Evolutionary conservation across 1,284 basidiomycete species (phyloP), one percentile per base, ranked within the genome.

Genomic region (Pascua sp.): DNA sequence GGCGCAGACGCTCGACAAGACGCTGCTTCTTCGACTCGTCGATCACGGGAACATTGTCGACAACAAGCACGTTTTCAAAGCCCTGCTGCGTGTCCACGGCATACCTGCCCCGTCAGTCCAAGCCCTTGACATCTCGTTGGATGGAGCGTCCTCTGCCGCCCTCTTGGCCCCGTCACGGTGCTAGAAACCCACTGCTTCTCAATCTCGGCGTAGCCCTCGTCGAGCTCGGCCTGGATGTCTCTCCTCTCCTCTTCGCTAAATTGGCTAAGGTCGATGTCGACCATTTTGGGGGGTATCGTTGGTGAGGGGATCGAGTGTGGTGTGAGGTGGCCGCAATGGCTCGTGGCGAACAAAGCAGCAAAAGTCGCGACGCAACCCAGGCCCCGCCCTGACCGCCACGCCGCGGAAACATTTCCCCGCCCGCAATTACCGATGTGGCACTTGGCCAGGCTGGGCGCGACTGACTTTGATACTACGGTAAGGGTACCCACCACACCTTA

Each of bases 131-230:
- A 7, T 42, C n/a, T 42, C 39, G 17, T 15, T 32, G 17, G n/a
- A n/a, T n/a, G n/a, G n/a, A n/a, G n/a, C n/a, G n/a, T n/a, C n/a
- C n/a, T n/a, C n/a, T n/a, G n/a, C n/a, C n/a, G 16, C 42, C 16
- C 41, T 47, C 18, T 15, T 15, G 18, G 9, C 77, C 83, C 60
- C n/a, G n/a, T n/a, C n/a, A n/a, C n/a, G n/a, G n/a, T n/a, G n/a
- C n/a, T n/a, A 65, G 94, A 89, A 90, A 78, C 84, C 60, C 65
- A 95, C 91, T 91, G 90, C 79, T 84, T 84, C 74, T 98, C 94
- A 67, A 98, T 96, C 74, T 98, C 94, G 55, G 88, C 85, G 76
- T 88, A 98, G 76, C 70, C 72, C 52, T 70, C 68, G 37, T 72
- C 62, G 53, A 76, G 67, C 65, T 76, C 73, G 32, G 68, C 69